Evolutionary conservation across 140 eudicot species (phyloP).

Genomic region (Eryngium alpinum): DNA sequence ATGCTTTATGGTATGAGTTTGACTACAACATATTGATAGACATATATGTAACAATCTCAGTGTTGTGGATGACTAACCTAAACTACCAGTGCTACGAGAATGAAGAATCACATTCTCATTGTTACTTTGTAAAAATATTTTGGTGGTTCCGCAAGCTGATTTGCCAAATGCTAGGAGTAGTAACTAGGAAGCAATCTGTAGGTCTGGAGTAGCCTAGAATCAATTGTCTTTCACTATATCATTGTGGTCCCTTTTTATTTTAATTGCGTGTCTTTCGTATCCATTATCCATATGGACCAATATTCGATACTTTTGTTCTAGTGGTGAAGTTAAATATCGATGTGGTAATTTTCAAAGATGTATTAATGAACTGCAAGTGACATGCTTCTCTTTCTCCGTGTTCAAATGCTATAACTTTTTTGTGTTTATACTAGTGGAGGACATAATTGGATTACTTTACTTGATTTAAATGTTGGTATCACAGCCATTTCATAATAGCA

Average conservation of each 20-base stretch:
- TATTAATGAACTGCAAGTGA: not conserved
- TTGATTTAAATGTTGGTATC: not conserved
- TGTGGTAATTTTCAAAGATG: not conserved
- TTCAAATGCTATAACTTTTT: not conserved
- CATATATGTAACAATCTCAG: too few relatives aligned
- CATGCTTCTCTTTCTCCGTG: not conserved
- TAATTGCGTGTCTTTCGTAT: not conserved
- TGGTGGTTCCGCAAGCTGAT: not conserved
- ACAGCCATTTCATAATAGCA: not conserved
- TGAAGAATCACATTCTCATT: not conserved
- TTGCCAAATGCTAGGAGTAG: not conserved
- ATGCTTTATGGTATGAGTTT: too few relatives aligned
- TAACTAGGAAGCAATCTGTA: not conserved
- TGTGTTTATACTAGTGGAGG: not conserved
- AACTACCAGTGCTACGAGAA: not conserved
- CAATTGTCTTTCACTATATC: not conserved
- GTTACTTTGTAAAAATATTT: not conserved
- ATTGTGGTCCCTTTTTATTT: too few relatives aligned
- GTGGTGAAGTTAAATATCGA: not conserved
- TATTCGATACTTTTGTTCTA: not conserved
- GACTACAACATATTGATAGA: too few relatives aligned
- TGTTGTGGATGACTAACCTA: not conserved
- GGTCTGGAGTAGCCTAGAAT: not conserved
- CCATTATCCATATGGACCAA: not conserved
- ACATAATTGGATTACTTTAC: not conserved